Evolutionary conservation across 495 filamentous ascomycete species (phyloP).

Genomic region (Podospora tetraspora): DNA sequence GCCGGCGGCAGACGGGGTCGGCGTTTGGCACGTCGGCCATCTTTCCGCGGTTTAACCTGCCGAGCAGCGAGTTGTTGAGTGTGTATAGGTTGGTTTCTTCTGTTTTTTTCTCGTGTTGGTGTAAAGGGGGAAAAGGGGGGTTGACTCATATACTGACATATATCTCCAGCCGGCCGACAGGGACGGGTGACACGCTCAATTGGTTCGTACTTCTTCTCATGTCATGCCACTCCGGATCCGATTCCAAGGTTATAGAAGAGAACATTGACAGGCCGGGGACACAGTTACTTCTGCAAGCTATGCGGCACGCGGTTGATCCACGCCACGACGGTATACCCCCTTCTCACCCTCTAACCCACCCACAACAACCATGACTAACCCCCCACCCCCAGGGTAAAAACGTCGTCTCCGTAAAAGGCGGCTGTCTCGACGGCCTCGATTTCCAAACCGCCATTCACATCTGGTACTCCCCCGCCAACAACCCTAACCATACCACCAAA

Average conservation of each 20-base stretch:
- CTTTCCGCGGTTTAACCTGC: slow-evolving; percentile 56
- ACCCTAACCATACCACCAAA: background rate
- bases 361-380: background rate
- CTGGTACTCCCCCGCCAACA: slow-evolving; percentile 29
- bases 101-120: background rate
- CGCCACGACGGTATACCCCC: slow-evolving; percentile 38
- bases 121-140: background rate
- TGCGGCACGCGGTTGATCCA: slow-evolving; percentile 58
- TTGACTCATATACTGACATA: background rate
- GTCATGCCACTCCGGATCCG: background rate
- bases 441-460: slow-evolving; percentile 55
- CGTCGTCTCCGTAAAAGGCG: slow-evolving; percentile 56
- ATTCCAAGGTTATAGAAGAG: background rate
- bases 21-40: slow-evolving; percentile 65
- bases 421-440: slow-evolving; percentile 54
- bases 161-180: slow-evolving; percentile 30
- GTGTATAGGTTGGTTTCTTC: slow-evolving; percentile 41
- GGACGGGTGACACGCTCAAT: slow-evolving; percentile 44
- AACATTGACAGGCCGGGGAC: background rate
- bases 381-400: slow-evolving; percentile 36
- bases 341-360: no score
- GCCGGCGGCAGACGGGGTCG: slow-evolving; percentile 59
- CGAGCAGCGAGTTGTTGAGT: slow-evolving; percentile 37
- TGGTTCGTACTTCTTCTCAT: slow-evolving; percentile 28
- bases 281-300: slow-evolving; percentile 51